These are phyloP conservation scores for Xylariaceae sp. DNA, from an alignment of 2,329 filamentous ascomycete species.

Conservation along the genomic window DNA sequence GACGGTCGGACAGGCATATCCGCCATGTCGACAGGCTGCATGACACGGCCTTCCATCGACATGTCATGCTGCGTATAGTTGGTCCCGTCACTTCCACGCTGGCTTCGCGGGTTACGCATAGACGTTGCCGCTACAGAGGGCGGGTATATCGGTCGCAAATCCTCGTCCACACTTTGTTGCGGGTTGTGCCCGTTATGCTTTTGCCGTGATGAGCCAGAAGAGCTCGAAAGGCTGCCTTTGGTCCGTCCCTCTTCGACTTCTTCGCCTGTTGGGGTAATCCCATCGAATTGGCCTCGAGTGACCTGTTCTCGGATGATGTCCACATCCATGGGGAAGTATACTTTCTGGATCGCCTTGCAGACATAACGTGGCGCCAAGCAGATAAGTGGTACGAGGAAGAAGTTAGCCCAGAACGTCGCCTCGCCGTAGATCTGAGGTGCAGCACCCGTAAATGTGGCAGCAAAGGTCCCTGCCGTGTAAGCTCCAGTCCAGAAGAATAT, in stretches of 20 bases:
- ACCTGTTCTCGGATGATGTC: conserved; percentile 96
- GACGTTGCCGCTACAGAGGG: conserved; percentile 78
- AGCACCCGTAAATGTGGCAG: conserved; percentile 65
- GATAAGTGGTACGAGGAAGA: conserved; percentile 73
- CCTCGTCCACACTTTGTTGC: conserved; percentile 70
- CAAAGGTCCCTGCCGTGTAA: conserved; percentile 56
- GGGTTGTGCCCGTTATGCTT: conserved; percentile 51
- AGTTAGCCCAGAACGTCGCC: conserved; percentile 81
- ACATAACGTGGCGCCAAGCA: conserved; percentile 85
- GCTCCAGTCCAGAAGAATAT: conserved; percentile 96
- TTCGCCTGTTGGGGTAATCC: conserved; percentile 46
- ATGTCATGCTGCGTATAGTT: conserved; percentile 71
- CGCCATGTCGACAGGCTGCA: conserved; percentile 25
- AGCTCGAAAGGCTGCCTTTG: conserved; percentile 36
- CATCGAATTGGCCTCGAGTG: conserved; percentile 73
- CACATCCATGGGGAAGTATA: conserved; percentile 87
- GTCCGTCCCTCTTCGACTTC: conserved; percentile 33
- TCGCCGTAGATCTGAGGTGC: conserved; percentile 75
- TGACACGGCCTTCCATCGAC: conserved; percentile 50
- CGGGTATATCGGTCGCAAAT: conserved; percentile 87
- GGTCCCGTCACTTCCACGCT: conserved; percentile 91
- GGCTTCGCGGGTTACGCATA: conserved; percentile 70
- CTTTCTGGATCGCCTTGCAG: conserved; percentile 85
- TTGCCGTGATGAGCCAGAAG: conserved; percentile 47
- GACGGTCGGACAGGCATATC: conserved; percentile 43